Evolutionary conservation across 441 rosid species (phyloP).

Genomic region (Syzygium malaccense): DNA sequence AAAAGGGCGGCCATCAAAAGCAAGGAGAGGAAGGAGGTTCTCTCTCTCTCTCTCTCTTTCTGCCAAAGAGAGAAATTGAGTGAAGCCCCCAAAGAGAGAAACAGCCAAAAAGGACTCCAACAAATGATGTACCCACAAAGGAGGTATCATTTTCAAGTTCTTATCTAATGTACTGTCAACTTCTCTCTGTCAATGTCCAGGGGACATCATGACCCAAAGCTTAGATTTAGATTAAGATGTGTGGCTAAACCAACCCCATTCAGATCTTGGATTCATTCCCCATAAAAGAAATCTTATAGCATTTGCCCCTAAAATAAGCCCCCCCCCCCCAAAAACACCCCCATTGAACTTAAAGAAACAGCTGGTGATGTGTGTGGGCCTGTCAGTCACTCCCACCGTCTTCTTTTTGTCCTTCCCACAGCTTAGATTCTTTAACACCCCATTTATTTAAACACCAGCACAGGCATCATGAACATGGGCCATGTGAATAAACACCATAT

Average conservation of each 20-base stretch:
- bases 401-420: neutral
- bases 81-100: constrained; percentile 6
- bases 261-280: neutral
- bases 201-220: constrained; percentile 14
- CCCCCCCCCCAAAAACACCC: neutral
- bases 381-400: neutral
- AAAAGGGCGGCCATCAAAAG: neutral
- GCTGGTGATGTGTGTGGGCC: neutral
- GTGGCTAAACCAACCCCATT: neutral
- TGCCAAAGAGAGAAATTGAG: neutral
- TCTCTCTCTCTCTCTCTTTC: neutral
- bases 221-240: neutral
- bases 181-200: constrained; percentile 5
- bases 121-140: neutral
- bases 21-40: neutral
- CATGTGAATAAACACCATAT: constrained; percentile 24
- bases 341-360: neutral
- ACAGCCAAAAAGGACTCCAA: constrained; percentile 33
- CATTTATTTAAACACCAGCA: neutral
- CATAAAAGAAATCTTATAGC: neutral
- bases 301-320: neutral
- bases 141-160: constrained; percentile 5
- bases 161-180: neutral
- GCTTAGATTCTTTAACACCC: constrained; percentile 8
- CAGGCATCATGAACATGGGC: constrained; percentile 5